Percentiles rank a stretch among this genome's conserved stretches.
Conservation (phyloP, 306 rosid species). For the Quercus dentata region DNA sequence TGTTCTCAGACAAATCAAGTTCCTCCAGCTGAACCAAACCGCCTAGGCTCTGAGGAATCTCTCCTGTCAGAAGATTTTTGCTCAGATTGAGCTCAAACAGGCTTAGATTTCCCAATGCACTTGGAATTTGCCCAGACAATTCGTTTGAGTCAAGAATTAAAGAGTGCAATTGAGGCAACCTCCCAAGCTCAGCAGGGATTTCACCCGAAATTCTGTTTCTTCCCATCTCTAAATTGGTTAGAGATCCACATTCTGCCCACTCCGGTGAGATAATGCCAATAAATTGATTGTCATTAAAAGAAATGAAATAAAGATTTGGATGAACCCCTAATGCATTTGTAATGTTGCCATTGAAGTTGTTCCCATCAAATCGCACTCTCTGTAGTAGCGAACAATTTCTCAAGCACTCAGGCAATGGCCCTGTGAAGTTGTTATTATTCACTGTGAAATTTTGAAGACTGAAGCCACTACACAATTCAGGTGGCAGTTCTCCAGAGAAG, state of each 20-base stretch:
- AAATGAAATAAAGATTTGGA: conserved; percentile 26
- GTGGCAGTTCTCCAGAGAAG: conserved; percentile 68
- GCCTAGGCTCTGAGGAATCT: conserved; percentile 30
- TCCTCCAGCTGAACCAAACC: conserved; percentile 18
- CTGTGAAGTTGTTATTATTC: conserved; percentile 48
- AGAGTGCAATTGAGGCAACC: conserved; percentile 22
- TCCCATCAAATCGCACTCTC: conserved; percentile 52
- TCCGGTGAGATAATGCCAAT: conserved; percentile 23
- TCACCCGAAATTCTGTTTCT: conserved; percentile 54
- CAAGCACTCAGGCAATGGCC: conserved; percentile 59
- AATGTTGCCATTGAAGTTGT: conserved; percentile 53
- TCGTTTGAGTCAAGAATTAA: conserved; percentile 36
- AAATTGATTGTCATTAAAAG: conserved; percentile 25
- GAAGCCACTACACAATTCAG: conserved; percentile 42
- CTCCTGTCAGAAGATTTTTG: conserved; percentile 47
- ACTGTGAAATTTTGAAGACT: conserved; percentile 19
- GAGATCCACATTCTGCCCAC: conserved; percentile 51
- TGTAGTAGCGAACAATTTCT: conserved; percentile 43
- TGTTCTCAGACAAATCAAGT: conserved; percentile 59
- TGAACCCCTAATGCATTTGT: conserved; percentile 42
- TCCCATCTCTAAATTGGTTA: conserved; percentile 39
- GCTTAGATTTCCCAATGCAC: conserved; percentile 42
- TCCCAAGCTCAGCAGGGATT: conserved; percentile 47
- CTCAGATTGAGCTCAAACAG: conserved; percentile 39
- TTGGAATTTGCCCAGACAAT: conserved; percentile 44